Evolutionary conservation across 2,329 filamentous ascomycete species (phyloP), one percentile per base, ranked within the genome.

Genomic region (Hypoxylon sp.): DNA sequence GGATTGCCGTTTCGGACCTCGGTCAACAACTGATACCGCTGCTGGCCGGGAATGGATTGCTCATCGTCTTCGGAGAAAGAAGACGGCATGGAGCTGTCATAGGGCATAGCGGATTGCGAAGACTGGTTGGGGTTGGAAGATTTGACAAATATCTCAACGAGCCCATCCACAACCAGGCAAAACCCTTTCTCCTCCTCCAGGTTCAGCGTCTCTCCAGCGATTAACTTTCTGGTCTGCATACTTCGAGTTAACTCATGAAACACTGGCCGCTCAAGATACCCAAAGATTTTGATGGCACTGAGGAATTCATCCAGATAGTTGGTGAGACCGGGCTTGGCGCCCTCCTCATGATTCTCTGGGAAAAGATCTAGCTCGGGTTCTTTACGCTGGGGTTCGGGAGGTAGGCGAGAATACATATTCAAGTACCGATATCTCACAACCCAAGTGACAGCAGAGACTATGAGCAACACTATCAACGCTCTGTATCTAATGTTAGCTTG

Each of bases 231-330:
- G 19, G 97, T 99, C 82, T 99, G 96, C 96, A 99, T 99, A 65
- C 94, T 98, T 65, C 96, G 87, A 0, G 96, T 99, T 74, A 99
- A 87, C 80, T 99, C 96, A 76, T 99, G 97, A 76, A 99, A 99
- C 45, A 99, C 96, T 0, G 96, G 94, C 25, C 96, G 89, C 79
- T 99, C 96, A 46, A 99, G 84, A 77, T 98, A 99, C 7, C 96
- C 96, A 81, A 99, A 99, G 63, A 99, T 96, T 80, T 98, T 99
- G 83, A 99, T 99, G 30, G 97, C 96, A 77, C 94, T 98, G 21
- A 99, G 84, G 74, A 99, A 99, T 79, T 99, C 97, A 80, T 99
- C 96, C 25, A 99, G 85, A 74, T 99, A 99, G 78, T 94, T 99
- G n/a, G 93, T 90, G 48, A 99, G 84, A 0, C 95, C 96, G 0